Conservation (phyloP, 1,284 basidiomycete genomes). For the Rhodotorula sp. region DNA sequence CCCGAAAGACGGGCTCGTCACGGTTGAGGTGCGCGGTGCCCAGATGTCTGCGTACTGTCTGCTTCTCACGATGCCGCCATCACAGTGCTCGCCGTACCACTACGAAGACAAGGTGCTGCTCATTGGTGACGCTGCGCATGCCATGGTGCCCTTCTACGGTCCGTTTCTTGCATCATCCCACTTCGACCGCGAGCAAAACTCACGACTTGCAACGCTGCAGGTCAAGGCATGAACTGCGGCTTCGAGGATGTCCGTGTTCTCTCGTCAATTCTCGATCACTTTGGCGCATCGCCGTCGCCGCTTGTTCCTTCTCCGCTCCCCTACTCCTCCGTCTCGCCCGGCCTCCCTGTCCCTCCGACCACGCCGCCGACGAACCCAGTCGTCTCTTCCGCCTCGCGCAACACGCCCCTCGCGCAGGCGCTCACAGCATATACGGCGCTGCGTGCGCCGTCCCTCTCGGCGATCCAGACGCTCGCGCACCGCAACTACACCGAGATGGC, state of each 20-base stretch:
- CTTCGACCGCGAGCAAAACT: not conserved
- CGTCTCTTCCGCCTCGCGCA: constrained; percentile 52
- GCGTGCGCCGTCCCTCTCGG: constrained; percentile 81
- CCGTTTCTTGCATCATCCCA: not conserved
- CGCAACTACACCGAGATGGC: constrained; percentile 97
- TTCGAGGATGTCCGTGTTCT: constrained; percentile 95
- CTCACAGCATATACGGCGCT: constrained; percentile 74
- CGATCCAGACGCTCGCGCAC: constrained; percentile 89
- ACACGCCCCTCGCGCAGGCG: constrained; percentile 61
- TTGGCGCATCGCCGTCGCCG: constrained; percentile 57
- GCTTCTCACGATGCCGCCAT: not conserved
- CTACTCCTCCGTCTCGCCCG: constrained; percentile 49
- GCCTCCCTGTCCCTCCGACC: constrained; percentile 55
- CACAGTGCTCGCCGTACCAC: constrained; percentile 80
- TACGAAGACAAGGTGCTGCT: constrained; percentile 84
- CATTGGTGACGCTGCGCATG: constrained; percentile 91
- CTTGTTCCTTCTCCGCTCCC: constrained; percentile 50
- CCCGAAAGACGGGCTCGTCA: constrained; percentile 84
- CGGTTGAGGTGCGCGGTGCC: constrained; percentile 69
- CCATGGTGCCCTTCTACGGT: constrained; percentile 91
- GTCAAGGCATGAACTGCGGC: constrained; percentile 96
- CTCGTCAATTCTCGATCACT: constrained; percentile 69
- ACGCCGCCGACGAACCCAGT: constrained; percentile 53
- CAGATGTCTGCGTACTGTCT: not conserved
- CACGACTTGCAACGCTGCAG: constrained; percentile 10